Evolutionary conservation across 805 yeast genomes (phyloP), one percentile per base, ranked within the genome.

Genomic region (Candida michaelii): DNA sequence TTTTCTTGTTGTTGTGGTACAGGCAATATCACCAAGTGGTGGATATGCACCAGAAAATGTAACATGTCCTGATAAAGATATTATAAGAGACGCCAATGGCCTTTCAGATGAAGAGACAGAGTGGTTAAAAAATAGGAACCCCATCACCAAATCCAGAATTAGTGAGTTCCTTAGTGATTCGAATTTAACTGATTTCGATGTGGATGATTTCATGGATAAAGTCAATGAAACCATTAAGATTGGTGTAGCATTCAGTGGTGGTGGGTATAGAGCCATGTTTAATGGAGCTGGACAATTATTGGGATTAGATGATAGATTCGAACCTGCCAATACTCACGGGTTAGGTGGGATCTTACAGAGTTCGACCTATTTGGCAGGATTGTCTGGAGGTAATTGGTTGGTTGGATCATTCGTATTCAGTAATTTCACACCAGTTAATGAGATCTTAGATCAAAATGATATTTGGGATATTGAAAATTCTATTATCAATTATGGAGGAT

Each of bases 261-360:
- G 97, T 57, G 96, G 96, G 3, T 89, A 86, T 61, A 75, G 97
- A 47, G 95, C 96, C 25, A 86, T 89, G 90, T 71, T 83, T 73
- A 40, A 50, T 45, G 96, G 96, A 1, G 96, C 96, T 9, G 97
- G 96, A 30, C 82, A 84, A 60, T 65, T 89, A 24, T 66, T 90
- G 1, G 95, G 91, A 0, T 63, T 86, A 43, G 97, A 89, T 61
- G 80, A 80, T 55, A 69, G 95, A 52, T 81, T 89, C 3, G 63
- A 55, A 7, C 76, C 73, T 43, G 69, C 79, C 3, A 65, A 65
- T 19, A 69, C 72, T 4, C 58, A 65, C 27, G 89, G 89, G 11
- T 62, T 89, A 36, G 95, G 95, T 29, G 95, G 96, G 5, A 62
- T 89, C 17, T 64, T 89, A 29, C 89, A 85, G 55, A 64, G 85